Conservation (phyloP, 441 rosid genomes). For the Lepidium campestre region DNA sequence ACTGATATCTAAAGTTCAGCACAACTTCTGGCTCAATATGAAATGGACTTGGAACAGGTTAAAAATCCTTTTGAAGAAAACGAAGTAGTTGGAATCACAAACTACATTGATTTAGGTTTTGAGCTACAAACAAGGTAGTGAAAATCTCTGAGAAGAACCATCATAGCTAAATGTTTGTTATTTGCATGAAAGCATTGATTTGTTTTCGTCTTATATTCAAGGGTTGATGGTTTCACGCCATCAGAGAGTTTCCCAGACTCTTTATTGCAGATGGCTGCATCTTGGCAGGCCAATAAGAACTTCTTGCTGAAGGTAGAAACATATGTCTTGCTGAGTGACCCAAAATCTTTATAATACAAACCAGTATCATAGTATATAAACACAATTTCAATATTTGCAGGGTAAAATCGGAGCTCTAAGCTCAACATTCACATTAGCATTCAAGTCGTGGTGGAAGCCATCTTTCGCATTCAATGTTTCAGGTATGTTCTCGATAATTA, state of each 20-base stretch:
- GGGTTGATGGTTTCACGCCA: constrained; percentile 60
- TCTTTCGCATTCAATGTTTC: constrained; percentile 79
- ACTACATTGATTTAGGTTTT: constrained; percentile 87
- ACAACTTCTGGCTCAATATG: neutral
- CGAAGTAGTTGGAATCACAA: constrained; percentile 86
- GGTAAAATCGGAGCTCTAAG: constrained; percentile 85
- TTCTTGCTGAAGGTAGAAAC: constrained; percentile 67
- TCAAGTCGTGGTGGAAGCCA: constrained; percentile 99
- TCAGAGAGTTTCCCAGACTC: constrained; percentile 48
- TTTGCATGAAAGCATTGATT: constrained; percentile 1
- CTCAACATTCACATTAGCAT: constrained; percentile 71
- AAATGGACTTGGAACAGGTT: constrained; percentile 45
- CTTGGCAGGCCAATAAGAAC: constrained; percentile 98
- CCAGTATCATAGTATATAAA: neutral
- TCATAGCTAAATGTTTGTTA: neutral
- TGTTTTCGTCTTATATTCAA: constrained; percentile 22
- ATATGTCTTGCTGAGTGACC: neutral
- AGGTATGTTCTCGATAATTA: constrained; percentile 29
- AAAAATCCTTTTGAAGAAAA: constrained; percentile 81
- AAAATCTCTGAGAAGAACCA: neutral
- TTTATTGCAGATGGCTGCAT: constrained; percentile 83
- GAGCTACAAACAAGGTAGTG: constrained; percentile 80
- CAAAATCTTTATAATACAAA: neutral
- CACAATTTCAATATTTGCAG: constrained; percentile 32
- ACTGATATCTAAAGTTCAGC: neutral